Evolutionary conservation across 371 early-diverging fungal species (phyloP).

Genomic region (Thermomucor indicae-seudaticae): DNA sequence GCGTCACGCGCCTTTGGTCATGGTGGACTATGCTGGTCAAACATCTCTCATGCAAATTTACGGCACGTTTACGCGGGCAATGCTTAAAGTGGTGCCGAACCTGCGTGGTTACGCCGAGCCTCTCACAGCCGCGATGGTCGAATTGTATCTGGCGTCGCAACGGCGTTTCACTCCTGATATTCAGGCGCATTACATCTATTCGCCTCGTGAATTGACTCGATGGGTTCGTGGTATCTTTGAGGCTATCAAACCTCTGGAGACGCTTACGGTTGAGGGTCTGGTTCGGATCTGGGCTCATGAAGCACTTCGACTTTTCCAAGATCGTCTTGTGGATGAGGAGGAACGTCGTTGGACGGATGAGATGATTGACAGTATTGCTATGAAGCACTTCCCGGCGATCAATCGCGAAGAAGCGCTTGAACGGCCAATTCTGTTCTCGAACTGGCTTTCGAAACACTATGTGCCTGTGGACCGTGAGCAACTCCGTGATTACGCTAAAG

Average conservation of each 20-base stretch:
- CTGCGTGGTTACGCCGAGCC: slow-evolving; percentile 91
- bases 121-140: slow-evolving; percentile 96
- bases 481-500: slow-evolving; percentile 90
- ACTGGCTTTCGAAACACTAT: slow-evolving; percentile 95
- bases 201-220: slow-evolving; percentile 97
- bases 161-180: slow-evolving; percentile 91
- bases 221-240: slow-evolving; percentile 98
- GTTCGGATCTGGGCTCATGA: slow-evolving; percentile 98
- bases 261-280: slow-evolving; percentile 79
- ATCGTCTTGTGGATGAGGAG: slow-evolving; percentile 88
- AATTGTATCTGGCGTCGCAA: slow-evolving; percentile 89
- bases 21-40: slow-evolving; percentile 98
- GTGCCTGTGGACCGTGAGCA: slow-evolving; percentile 85
- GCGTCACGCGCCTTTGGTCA: slow-evolving; percentile 93
- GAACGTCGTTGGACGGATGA: slow-evolving; percentile 95
- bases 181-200: slow-evolving; percentile 98
- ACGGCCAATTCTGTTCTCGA: slow-evolving; percentile 95
- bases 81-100: slow-evolving; percentile 92
- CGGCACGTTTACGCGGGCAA: slow-evolving; percentile 87
- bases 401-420: slow-evolving; percentile 69
- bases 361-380: slow-evolving; percentile 80
- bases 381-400: slow-evolving; percentile 84
- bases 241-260: slow-evolving; percentile 85
- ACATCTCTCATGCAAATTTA: slow-evolving; percentile 94
- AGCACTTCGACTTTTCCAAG: slow-evolving; percentile 96